Evolutionary conservation across 208 protist genomes (phyloP), one percentile per base, ranked within the genome.

Genomic region (Sergeia podlipaevii): DNA sequence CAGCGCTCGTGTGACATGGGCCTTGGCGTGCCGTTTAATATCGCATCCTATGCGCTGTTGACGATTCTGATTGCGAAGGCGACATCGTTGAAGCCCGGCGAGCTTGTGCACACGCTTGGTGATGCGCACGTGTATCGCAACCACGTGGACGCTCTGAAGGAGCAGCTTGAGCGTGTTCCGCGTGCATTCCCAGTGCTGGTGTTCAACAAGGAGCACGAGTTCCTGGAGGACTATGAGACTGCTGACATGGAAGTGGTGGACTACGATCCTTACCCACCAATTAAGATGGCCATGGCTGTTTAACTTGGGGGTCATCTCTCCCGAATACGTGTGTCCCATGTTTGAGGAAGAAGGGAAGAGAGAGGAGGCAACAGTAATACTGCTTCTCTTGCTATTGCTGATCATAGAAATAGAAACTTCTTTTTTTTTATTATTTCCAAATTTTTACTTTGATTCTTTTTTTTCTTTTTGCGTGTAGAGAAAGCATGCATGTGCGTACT

Each of bases 1-100:
- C 89, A 96, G 67, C 79, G 91, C 23, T 93, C 84, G n/a, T 96
- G 89, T 59, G 97, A 98, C 74, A 97, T 98, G 88, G 97, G 97
- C 4, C 93, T 99, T 23, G 98, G 98, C 13, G 97, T 99, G 13
- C 98, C 98, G 5, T 99, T 99, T 80, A 99, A 99, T 89, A 99
- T 99, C 64, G 98, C 98, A 5, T 96, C 80, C 28, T 99, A 99
- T 76, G 34, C 97, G 7, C 78, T 99, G 21, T 77, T 99, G 10
- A 99, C 96, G 3, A 84, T 93, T 30, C 62, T 98, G 30, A 86
- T 97, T 21, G 93, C 93, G 10, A 90, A 96, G 59, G 76, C 97
- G 24, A 91, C 84, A 26, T 93, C 95, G 8, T 82, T 99, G 39
- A 84, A 89, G 43, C 91, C 93, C 1, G 97, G 98, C 1, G 97